A percentile compares a stretch with the other conserved stretches of the same genome.
phyloP scores from a whole-genome alignment of 768 basidiomycete species.

The Pisolithus tinctorius region DNA sequence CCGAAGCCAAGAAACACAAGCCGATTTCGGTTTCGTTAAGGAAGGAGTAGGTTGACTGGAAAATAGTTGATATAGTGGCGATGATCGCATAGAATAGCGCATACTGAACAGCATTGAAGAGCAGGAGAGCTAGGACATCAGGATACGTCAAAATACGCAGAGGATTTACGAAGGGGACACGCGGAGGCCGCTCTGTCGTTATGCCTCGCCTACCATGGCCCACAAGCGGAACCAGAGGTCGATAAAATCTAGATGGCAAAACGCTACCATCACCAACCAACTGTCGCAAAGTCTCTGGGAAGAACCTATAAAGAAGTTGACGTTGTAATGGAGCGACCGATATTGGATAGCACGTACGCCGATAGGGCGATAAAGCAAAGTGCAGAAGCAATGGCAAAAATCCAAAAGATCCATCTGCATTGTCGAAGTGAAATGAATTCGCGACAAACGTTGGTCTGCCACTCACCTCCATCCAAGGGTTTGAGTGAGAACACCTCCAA shows the following conservation, averaged over 20 bases:
- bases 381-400: conserved; percentile 44
- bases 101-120: conserved; percentile 50
- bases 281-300: conserved; percentile 15
- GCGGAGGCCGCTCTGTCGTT: conserved; percentile 1
- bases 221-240: conserved; percentile 20
- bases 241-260: conserved; percentile 18
- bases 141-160: conserved; percentile 31
- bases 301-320: conserved; percentile 26
- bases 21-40: conserved; percentile 51
- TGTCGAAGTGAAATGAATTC: too few relatives aligned
- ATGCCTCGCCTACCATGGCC: conserved; percentile 17
- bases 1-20: conserved; percentile 71
- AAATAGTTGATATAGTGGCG: conserved; percentile 42
- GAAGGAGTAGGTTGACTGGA: conserved; percentile 43
- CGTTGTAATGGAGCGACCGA: conserved; percentile 13
- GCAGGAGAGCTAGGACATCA: conserved; percentile 33
- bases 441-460: too few relatives aligned
- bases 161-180: conserved; percentile 30
- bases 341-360: conserved; percentile 28
- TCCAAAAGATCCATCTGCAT: conserved; percentile 56
- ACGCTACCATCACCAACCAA: conserved; percentile 26
- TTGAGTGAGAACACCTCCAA: conserved; percentile 51
- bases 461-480: conserved; percentile 57
- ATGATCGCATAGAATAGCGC: conserved; percentile 44
- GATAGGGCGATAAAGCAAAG: conserved; percentile 42